Percentiles rank a stretch among this genome's conserved stretches.
These are phyloP conservation scores for Parathielavia appendiculata DNA, from an alignment of 495 filamentous ascomycete species.

Conservation along the genomic window DNA sequence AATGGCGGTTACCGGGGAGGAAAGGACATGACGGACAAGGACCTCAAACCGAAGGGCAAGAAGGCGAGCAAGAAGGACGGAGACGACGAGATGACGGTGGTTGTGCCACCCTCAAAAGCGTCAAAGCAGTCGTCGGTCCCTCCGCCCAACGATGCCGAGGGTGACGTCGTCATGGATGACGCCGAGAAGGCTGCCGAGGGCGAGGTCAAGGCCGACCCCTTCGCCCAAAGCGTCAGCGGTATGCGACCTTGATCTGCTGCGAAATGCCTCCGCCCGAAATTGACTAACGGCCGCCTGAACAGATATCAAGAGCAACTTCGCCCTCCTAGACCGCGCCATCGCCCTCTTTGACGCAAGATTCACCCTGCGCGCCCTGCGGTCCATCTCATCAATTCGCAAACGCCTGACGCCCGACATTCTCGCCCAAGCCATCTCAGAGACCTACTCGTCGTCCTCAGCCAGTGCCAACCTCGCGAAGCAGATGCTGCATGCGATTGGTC, in stretches of 20 bases:
- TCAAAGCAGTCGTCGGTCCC: conserved; percentile 58
- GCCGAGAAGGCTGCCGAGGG: conserved; percentile 51
- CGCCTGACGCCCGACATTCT: conserved; percentile 76
- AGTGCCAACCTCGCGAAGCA: conserved; percentile 62
- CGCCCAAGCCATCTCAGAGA: conserved; percentile 72
- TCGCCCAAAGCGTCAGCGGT: conserved; percentile 53
- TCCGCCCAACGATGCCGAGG: conserved; percentile 57
- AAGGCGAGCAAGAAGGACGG: conserved; percentile 52
- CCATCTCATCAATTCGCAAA: conserved; percentile 93
- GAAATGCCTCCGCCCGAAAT: conserved; percentile 1
- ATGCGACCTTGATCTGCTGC: conserved; percentile 16
- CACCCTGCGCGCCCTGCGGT: conserved; percentile 85
- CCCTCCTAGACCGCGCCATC: conserved; percentile 85
- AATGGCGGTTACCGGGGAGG: conserved; percentile 70
- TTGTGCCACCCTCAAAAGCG: conserved; percentile 73
- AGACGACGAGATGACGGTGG: conserved; percentile 80
- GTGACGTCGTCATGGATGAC: conserved; percentile 70
- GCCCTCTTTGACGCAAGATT: conserved; percentile 91
- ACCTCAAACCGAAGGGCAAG: conserved; percentile 61
- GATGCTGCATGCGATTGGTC: conserved; percentile 62
- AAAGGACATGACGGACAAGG: conserved; percentile 78
- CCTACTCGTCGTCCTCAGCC: conserved; percentile 53
- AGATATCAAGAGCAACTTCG: conserved; percentile 95
- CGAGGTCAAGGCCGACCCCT: conserved; percentile 63
- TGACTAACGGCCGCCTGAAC: conserved; percentile 15